phyloP scores from a whole-genome alignment of 164 flowering plant species.

The Taxillus chinensis region DNA sequence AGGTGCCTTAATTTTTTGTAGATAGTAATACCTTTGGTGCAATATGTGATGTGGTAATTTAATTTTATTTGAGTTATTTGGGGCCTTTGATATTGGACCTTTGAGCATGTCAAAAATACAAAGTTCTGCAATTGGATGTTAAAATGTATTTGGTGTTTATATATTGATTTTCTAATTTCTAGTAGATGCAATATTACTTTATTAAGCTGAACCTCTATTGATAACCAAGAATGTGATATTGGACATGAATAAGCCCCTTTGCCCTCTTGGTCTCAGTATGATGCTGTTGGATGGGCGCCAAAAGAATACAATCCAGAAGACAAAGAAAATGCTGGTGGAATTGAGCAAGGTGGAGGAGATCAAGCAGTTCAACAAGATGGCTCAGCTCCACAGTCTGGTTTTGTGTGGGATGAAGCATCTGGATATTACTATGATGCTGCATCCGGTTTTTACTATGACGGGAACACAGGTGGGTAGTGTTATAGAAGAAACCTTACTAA shows the following conservation, averaged over 20 bases:
- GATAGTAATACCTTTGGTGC: background rate
- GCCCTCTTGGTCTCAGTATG: slow-evolving; percentile 46
- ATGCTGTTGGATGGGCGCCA: slow-evolving; percentile 99
- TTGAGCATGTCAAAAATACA: no score
- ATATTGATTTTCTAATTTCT: background rate
- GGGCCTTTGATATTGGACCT: no score
- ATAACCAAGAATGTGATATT: background rate
- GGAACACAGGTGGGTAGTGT: slow-evolving; percentile 60
- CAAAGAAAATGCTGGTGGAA: slow-evolving; percentile 46
- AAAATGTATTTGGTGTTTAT: no score
- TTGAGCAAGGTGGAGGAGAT: slow-evolving; percentile 31
- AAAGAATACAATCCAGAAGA: slow-evolving; percentile 96
- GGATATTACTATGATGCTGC: slow-evolving; percentile 98
- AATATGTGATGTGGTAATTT: no score
- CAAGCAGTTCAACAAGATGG: slow-evolving; percentile 34
- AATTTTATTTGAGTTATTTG: no score
- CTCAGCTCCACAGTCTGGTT: slow-evolving; percentile 79
- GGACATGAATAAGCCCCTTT: background rate
- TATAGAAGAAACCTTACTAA: background rate
- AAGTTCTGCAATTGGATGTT: no score
- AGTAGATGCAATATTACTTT: background rate
- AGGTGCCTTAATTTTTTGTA: slow-evolving; percentile 34
- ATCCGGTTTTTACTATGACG: slow-evolving; percentile 97
- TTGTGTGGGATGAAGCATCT: slow-evolving; percentile 99
- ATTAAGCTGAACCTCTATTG: background rate